These are phyloP conservation scores for Obelidium mucronatum DNA, from an alignment of 192 early-diverging fungal species.

Conservation along the genomic window DNA sequence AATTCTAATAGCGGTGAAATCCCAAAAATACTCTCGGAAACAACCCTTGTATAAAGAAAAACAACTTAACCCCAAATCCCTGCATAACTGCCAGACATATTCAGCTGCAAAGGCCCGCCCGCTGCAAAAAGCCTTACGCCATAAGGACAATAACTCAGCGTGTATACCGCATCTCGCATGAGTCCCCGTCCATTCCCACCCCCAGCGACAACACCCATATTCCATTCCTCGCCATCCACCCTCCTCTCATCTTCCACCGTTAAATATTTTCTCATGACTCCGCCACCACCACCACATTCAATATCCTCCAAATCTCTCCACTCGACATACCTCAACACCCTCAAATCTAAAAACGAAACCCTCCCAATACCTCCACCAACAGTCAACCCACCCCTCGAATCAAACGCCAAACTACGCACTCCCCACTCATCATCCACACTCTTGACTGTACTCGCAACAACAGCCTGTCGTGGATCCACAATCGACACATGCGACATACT, in stretches of 20 bases:
- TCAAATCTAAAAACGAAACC: conserved; percentile 69
- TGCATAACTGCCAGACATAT: conserved; percentile 51
- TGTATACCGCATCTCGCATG: conserved; percentile 69
- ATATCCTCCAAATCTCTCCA: conserved; percentile 40
- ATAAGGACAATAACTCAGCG: conserved; percentile 55
- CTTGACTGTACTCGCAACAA: conserved; percentile 55
- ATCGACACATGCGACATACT: conserved; percentile 50
- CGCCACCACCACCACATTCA: conserved; percentile 11
- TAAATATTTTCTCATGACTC: not conserved
- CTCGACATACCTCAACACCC: conserved; percentile 60
- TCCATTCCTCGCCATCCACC: conserved; percentile 47
- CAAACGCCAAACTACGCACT: conserved; percentile 60
- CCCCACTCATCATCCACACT: conserved; percentile 76
- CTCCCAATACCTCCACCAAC: conserved; percentile 71
- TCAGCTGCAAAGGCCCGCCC: conserved; percentile 69
- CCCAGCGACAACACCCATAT: conserved; percentile 13
- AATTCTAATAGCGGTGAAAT: too few species aligned
- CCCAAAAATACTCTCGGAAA: too few species aligned
- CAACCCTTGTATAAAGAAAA: not conserved
- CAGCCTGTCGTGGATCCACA: conserved; percentile 46
- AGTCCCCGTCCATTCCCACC: not conserved
- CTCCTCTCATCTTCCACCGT: conserved; percentile 18
- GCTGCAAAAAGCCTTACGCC: conserved; percentile 61
- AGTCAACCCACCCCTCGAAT: conserved; percentile 55
- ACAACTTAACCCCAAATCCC: conserved; percentile 46